Evolutionary conservation across 2,329 filamentous ascomycete species (phyloP).

Genomic region (Ilyonectria destructans): DNA sequence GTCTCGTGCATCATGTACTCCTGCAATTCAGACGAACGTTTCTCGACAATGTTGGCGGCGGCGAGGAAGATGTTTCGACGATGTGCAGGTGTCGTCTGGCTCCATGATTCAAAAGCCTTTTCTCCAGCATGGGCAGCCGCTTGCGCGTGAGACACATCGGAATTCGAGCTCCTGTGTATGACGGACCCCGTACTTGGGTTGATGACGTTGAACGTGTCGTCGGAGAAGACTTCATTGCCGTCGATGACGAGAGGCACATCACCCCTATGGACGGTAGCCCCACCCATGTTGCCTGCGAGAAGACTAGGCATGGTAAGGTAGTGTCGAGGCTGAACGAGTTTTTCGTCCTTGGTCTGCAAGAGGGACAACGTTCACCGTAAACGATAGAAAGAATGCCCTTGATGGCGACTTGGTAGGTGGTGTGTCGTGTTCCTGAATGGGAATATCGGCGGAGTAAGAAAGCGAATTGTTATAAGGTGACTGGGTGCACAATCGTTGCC

Average conservation of each 20-base stretch:
- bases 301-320: too few relatives aligned
- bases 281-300: too few relatives aligned
- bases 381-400: too few relatives aligned
- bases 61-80: neutral
- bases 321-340: too few relatives aligned
- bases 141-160: neutral
- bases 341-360: too few relatives aligned
- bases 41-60: neutral
- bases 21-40: neutral
- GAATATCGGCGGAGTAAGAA: too few relatives aligned
- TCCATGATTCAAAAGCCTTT: neutral
- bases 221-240: neutral
- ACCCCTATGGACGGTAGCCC: too few relatives aligned
- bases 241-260: neutral
- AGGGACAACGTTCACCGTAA: too few relatives aligned
- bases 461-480: too few relatives aligned
- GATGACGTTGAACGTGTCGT: neutral
- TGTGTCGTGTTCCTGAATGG: too few relatives aligned
- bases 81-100: neutral
- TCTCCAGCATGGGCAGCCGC: neutral
- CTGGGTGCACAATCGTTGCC: too few relatives aligned
- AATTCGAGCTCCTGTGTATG: neutral
- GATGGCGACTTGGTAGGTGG: too few relatives aligned
- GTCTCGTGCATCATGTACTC: neutral
- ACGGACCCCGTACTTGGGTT: neutral